phyloP scores from a whole-genome alignment of 148 eudicot genomes.

The Cornus kousa region DNA sequence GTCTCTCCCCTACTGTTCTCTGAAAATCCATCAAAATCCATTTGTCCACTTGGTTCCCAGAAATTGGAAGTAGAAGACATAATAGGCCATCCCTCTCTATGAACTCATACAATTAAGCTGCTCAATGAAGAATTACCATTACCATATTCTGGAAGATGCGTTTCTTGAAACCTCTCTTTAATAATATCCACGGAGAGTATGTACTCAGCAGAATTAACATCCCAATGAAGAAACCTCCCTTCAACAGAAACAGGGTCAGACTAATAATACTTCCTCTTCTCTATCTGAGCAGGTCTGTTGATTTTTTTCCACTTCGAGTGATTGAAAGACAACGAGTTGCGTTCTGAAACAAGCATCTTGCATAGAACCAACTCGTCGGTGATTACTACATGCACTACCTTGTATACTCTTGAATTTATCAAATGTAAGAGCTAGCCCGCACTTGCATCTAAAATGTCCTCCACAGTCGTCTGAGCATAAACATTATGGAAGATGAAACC shows the following conservation, averaged over 20 bases:
- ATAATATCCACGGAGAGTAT: slow-evolving; percentile 12
- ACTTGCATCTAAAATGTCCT: slow-evolving; percentile 13
- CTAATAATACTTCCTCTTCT: slow-evolving; percentile 9
- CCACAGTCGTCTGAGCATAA: not conserved
- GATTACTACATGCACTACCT: slow-evolving; percentile 16
- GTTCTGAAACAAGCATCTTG: slow-evolving; percentile 9
- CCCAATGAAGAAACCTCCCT: slow-evolving; percentile 23
- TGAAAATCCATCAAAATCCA: slow-evolving; percentile 17
- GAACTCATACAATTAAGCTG: not conserved
- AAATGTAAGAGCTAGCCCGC: slow-evolving; percentile 10
- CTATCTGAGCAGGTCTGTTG: not conserved
- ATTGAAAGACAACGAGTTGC: not conserved
- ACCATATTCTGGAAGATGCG: not conserved
- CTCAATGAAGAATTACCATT: not conserved
- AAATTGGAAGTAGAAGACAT: slow-evolving; percentile 2
- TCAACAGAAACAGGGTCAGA: slow-evolving; percentile 13
- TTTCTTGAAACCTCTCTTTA: slow-evolving; percentile 10
- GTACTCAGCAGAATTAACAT: slow-evolving; percentile 14
- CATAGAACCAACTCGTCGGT: not conserved
- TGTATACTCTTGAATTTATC: slow-evolving; percentile 5
- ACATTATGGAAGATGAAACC: not conserved
- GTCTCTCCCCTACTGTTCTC: slow-evolving; percentile 6
- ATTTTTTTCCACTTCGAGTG: slow-evolving; percentile 5
- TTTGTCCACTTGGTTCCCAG: not conserved
- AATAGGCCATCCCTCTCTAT: slow-evolving; percentile 3